phyloP scores from a whole-genome alignment of 2,329 filamentous ascomycete genomes.

The Tolypocladium ophioglossoides region DNA sequence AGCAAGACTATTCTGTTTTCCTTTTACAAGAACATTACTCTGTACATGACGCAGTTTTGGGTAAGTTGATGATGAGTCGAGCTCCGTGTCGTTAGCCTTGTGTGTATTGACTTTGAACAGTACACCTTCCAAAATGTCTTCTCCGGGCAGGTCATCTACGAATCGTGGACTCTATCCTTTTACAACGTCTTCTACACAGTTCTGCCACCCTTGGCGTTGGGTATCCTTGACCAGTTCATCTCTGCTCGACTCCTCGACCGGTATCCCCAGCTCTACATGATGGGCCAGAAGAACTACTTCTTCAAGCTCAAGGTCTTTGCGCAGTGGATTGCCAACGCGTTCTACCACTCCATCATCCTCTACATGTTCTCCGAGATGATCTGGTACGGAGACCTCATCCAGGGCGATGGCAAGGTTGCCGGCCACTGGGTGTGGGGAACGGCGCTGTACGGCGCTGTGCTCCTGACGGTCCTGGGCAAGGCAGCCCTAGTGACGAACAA shows the following conservation, averaged over 20 bases:
- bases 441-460: constrained; percentile 85
- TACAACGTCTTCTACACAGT: constrained; percentile 99
- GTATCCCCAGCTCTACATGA: constrained; percentile 89
- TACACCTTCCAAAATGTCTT: constrained; percentile 98
- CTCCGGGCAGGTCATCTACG: constrained; percentile 94
- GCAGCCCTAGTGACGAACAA: constrained; percentile 91
- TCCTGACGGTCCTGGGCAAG: constrained; percentile 89
- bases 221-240: constrained; percentile 96
- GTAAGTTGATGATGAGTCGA: constrained; percentile 37
- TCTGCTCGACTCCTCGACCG: constrained; percentile 86
- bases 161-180: constrained; percentile 98
- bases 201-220: constrained; percentile 83
- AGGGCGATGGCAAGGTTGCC: constrained; percentile 67
- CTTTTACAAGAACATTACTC: constrained; percentile 97
- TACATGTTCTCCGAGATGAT: constrained; percentile 78
- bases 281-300: constrained; percentile 87
- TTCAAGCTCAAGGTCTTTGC: constrained; percentile 90
- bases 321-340: constrained; percentile 86
- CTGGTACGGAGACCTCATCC: constrained; percentile 69
- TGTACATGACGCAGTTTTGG: constrained; percentile 99
- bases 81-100: not conserved
- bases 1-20: constrained; percentile 97
- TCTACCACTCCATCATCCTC: constrained; percentile 91
- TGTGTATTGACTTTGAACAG: constrained; percentile 27
- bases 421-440: constrained; percentile 99